Evolutionary conservation across 192 early-diverging fungal species (phyloP).

Genomic region (Coemansia guatemalensis): DNA sequence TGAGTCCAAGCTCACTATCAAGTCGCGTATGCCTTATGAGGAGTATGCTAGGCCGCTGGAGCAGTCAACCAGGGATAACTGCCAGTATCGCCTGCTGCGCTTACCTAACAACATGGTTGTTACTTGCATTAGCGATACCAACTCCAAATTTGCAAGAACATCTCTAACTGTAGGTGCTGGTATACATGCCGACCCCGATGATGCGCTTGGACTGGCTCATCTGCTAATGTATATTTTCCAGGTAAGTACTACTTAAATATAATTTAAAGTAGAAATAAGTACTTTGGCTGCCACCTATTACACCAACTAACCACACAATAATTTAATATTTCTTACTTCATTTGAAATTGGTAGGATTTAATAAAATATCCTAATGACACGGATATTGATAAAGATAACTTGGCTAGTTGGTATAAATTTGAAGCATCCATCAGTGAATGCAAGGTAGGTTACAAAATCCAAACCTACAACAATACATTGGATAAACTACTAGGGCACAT

Average conservation of each 20-base stretch:
- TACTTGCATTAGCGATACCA: slow-evolving; percentile 57
- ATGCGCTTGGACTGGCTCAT: slow-evolving; percentile 64
- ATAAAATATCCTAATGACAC: slow-evolving; percentile 68
- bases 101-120: slow-evolving; percentile 60
- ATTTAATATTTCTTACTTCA: too few species aligned
- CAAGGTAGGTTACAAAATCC: slow-evolving; percentile 10
- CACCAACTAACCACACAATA: too few species aligned
- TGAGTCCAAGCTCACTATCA: slow-evolving; percentile 2
- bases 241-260: too few species aligned
- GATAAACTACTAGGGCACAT: slow-evolving; percentile 63
- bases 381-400: slow-evolving; percentile 50
- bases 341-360: slow-evolving; percentile 42
- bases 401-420: slow-evolving; percentile 9
- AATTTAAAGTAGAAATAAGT: too few species aligned
- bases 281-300: too few species aligned
- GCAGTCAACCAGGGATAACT: slow-evolving; percentile 56
- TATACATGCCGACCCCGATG: slow-evolving; percentile 56
- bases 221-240: slow-evolving; percentile 62
- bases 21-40: slow-evolving; percentile 21
- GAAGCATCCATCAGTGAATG: slow-evolving; percentile 21
- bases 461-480: slow-evolving; percentile 32
- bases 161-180: slow-evolving; percentile 62
- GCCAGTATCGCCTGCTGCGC: slow-evolving; percentile 56
- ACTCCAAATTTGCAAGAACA: slow-evolving; percentile 54
- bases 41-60: slow-evolving; percentile 34